Evolutionary conservation across 2,329 filamentous ascomycete genomes (phyloP).

Genomic region (Herpomyces periplanetae): DNA sequence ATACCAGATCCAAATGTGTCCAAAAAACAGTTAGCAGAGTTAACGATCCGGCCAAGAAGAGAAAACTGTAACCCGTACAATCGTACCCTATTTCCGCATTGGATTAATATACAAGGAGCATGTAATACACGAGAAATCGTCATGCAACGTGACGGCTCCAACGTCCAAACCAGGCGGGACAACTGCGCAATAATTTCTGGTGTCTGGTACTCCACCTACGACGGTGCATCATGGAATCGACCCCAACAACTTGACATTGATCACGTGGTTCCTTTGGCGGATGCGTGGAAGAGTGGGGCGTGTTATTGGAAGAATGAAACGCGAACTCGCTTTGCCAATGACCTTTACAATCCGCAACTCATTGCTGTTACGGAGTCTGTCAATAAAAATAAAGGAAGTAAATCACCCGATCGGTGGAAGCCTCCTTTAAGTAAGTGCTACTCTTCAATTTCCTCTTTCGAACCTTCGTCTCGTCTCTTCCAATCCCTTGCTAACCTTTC

Average conservation of each 20-base stretch:
- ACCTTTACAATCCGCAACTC: constrained; percentile 31
- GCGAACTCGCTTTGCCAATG: constrained; percentile 32
- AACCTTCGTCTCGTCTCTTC: no score
- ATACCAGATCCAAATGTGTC: no score
- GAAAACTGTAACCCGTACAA: no score
- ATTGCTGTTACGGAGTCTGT: constrained; percentile 38
- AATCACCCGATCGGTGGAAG: constrained; percentile 34
- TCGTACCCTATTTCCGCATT: constrained; percentile 27
- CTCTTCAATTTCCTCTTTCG: no score
- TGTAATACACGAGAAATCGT: constrained; percentile 38
- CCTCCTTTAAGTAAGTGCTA: constrained; percentile 19
- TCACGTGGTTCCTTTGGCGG: constrained; percentile 40
- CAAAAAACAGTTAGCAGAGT: no score
- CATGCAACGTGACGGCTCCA: constrained; percentile 27
- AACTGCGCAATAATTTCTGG: constrained; percentile 23
- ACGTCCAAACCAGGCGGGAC: constrained; percentile 16
- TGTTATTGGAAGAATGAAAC: constrained; percentile 24
- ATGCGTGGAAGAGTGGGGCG: constrained; percentile 40
- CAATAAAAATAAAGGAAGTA: constrained; percentile 32
- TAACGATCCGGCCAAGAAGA: no score
- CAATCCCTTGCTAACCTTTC: no score
- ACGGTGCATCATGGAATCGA: constrained; percentile 25
- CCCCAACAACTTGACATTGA: constrained; percentile 39
- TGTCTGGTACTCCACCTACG: constrained; percentile 28
- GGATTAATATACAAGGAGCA: constrained; percentile 20